Evolutionary conservation across 192 early-diverging fungal species (phyloP), one percentile per base, ranked within the genome.

Genomic region (Neocallimastix lanati): DNA sequence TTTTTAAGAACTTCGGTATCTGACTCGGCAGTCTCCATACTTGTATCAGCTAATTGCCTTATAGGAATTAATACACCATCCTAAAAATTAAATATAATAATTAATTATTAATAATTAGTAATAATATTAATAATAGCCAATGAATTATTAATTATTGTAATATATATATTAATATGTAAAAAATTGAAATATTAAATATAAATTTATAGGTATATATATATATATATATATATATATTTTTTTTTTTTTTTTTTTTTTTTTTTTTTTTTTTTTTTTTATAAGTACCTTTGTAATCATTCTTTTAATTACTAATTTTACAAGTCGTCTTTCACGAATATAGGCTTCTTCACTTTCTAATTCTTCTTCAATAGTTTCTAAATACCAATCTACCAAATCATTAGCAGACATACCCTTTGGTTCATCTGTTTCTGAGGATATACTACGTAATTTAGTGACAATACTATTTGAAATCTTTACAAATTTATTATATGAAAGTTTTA

Each of bases 341-440:
- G 88, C 85, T 29, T 94, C 90, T 82, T 92, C 92, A 25, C 81
- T 80, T 67, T 90, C 87, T 29, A 94, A 81, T 25, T 79, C 82
- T 36, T 90, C 87, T 80, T 93, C 92, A 78, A 86, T 83, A 82
- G 87, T 84, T 78, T 90, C 88, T n/a, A 94, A 78, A 80, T 92
- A 95, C 90, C 92, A 93, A 28, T 89, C 86, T 1, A 93, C 82
- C 25, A 95, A 81, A 13, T 88, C 89, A 7, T 82, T 85, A 30
- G 84, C 84, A n/a, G 85, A 81, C 77, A 90, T 80, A 15, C 88
- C 88, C 11, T 58, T 78, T 67, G 50, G 50, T 21, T 80, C 50
- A 13, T 40, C 78, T 13, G 76, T 79, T 29, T 81, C 50, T 11
- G 50, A n/a, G 0, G 50, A 67, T 67, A 67, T 67, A 27, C 50